These are phyloP conservation scores for Tanacetum coccineum DNA, from an alignment of 129 eudicot genomes.

Conservation along the genomic window DNA sequence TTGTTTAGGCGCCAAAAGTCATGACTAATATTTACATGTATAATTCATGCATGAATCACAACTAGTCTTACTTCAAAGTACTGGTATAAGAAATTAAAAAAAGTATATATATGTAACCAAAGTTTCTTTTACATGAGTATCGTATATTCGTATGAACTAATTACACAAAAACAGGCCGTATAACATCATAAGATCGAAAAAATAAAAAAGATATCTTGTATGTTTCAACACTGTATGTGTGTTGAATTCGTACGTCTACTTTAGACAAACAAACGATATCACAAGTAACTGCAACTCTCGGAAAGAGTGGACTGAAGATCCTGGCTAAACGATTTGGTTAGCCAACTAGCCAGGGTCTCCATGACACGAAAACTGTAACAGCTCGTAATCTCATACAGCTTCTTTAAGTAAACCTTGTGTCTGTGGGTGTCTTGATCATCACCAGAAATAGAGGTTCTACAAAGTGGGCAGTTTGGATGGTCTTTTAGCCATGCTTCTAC, in stretches of 20 bases:
- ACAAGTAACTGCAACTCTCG: slow-evolving; percentile 26
- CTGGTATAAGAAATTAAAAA: no score
- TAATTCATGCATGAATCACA: no score
- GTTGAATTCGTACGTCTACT: not conserved
- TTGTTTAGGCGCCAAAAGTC: no score
- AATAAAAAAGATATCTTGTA: no score
- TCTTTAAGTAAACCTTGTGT: slow-evolving; percentile 7
- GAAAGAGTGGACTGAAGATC: slow-evolving; percentile 20
- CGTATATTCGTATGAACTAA: no score
- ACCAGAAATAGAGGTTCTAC: slow-evolving; percentile 27
- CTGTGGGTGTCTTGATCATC: not conserved
- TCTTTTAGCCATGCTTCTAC: slow-evolving; percentile 26
- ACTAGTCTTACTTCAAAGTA: no score
- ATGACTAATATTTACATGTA: no score
- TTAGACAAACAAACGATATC: not conserved
- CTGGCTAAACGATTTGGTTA: slow-evolving; percentile 27
- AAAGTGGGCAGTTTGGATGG: slow-evolving; percentile 32
- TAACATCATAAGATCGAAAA: not conserved
- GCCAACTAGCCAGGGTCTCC: slow-evolving; percentile 2
- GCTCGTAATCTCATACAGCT: not conserved
- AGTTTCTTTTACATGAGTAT: no score
- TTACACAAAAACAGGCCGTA: no score
- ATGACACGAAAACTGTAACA: not conserved
- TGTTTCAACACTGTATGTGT: not conserved
- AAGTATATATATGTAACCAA: no score